Evolutionary conservation across 495 filamentous ascomycete species (phyloP).

Genomic region (Podospora sp.): DNA sequence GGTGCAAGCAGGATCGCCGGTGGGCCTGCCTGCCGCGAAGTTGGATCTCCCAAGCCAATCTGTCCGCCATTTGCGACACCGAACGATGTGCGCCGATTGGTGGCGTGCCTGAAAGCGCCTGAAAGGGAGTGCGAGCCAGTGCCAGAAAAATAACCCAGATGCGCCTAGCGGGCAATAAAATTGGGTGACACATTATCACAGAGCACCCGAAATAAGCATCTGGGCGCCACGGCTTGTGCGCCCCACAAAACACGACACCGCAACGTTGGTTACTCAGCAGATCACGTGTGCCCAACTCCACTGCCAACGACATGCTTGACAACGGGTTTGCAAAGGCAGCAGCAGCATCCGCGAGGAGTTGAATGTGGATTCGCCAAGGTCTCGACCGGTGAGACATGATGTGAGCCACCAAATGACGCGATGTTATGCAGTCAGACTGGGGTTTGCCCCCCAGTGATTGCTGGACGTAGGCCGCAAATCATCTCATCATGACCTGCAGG

Average conservation of each 20-base stretch:
- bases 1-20: neutral
- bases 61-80: neutral
- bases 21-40: neutral
- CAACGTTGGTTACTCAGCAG: neutral
- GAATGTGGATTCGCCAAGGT: too few species aligned
- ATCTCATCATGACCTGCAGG: too few species aligned
- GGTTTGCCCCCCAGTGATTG: too few species aligned
- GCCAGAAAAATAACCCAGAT: neutral
- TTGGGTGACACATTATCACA: conserved; percentile 8
- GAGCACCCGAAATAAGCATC: conserved; percentile 16
- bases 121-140: neutral
- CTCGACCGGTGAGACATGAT: too few species aligned
- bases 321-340: neutral
- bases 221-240: neutral
- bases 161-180: neutral
- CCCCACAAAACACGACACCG: neutral
- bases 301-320: neutral
- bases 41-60: neutral
- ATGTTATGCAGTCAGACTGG: too few species aligned
- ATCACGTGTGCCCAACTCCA: neutral
- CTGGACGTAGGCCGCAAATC: too few species aligned
- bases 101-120: neutral
- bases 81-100: neutral
- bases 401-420: too few species aligned
- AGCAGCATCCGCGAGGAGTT: neutral